Base-by-base conservation (phyloP, 179 eudicot species). In the Monotropa hypopitys region DNA sequence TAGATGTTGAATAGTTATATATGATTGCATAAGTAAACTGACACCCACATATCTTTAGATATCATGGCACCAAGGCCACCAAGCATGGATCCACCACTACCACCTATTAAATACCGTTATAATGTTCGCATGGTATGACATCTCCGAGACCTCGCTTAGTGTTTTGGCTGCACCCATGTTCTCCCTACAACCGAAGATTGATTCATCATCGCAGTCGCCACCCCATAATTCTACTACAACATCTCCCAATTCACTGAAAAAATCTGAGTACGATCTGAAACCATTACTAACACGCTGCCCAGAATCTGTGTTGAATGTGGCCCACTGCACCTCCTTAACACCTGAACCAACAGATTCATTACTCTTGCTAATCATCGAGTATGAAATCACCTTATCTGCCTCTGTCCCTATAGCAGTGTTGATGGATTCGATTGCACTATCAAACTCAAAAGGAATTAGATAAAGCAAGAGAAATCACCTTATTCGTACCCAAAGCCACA, bases 311-410 rank as follows among this genome's bases (percentile, higher is more conserved):
- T 38, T 38, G 67, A 93, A 93, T 30, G 90, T 86, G 80, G 88
- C 84, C 99, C 98, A 90, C 42, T 87, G 91, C 45, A 96, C 97
- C 87, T 89, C 94, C 79, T 93, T 93, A 70, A 91, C 88, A 78
- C 88, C 89, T 43, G 86, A 81, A 81, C 80, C 79, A 1, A 75
- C 83, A 65, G 87, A 83, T 59, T 78, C 85, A 79, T 54, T 79
- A 57, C 79, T 82, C 68, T 81, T 86, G 32, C 81, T 72, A 33
- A 35, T 74, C 46, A 56, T 74, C 75, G 84, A 79, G 73, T 75
- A 84, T 38, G 78, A 59, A 70, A 61, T 73, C 43, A 38, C 40
- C 40, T 9, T 76, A 79, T 81, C 87, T 18, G 78, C 77, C 80
- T 81, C 87, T 18, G 78, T 73, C 69, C 45, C 50, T 38, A 26